Evolutionary conservation across 2,329 filamentous ascomycete species (phyloP), one percentile per base, ranked within the genome.

Genomic region (Plenodomus biglobosus): DNA sequence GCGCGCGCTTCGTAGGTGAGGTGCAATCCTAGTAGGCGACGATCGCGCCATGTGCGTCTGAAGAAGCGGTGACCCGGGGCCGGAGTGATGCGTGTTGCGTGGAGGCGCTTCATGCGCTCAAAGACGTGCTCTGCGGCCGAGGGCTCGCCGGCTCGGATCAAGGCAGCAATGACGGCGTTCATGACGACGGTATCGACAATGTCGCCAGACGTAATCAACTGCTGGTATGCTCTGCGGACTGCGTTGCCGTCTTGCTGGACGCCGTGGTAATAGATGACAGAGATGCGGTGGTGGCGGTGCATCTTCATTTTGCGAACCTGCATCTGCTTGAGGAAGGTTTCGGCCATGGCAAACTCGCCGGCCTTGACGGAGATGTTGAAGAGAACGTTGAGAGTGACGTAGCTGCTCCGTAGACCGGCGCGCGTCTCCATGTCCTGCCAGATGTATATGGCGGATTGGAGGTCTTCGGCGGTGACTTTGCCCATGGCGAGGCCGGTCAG

Each of bases 341-440:
- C 88, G 3, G 91, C 92, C 18, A 97, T 81, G 1, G 78, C 77
- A 57, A 88, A 95, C 64, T 95, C 94, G 34, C 88, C 88, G 0
- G 90, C 85, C 70, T 94, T 95, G 58, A 90, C 83, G 1, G 94
- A 90, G 10, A 90, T 82, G 65, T 96, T 88, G 61, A 96, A 96
- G 11, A 99, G 80, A 39, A 96, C 87, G 66, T 94, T 96, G 72
- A 99, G 95, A 0, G 92, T 95, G n/a, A 91, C 86, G 40, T 84
- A 79, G 59, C 87, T 88, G 30, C 82, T 85, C 57, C 75, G 74
- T 13, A 90, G 70, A 1, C 82, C 80, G 1, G 85, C 85, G 3
- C 83, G 75, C 39, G 82, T 79, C 71, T 99, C 94, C 91, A 97
- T 97, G 61, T 94, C 85, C 56, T 83, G 85, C 92, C 92, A 99